A percentile compares a stretch with the other conserved stretches of the same genome.
phyloP scores from a whole-genome alignment of 1,284 basidiomycete species.

The Leccinum huronense region DNA sequence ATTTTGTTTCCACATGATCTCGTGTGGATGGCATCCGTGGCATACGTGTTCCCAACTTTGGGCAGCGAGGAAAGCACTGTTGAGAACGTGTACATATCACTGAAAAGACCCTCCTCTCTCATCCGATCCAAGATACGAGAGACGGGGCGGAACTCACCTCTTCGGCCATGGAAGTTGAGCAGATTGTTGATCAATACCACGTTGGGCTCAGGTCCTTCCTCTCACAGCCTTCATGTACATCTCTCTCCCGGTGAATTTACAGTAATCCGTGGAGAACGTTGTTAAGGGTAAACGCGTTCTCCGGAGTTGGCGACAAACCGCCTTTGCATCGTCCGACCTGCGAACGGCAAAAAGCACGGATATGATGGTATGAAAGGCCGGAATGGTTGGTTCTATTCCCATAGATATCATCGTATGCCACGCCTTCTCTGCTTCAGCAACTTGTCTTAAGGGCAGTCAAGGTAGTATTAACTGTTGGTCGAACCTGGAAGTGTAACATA shows the following conservation, averaged over 20 bases:
- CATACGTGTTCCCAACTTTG: slow-evolving; percentile 63
- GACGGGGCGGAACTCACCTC: slow-evolving; percentile 58
- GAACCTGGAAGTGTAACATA: slow-evolving; percentile 48
- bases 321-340: slow-evolving; percentile 41
- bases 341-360: slow-evolving; percentile 50
- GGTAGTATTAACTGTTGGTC: slow-evolving; percentile 45
- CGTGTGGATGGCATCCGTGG: slow-evolving; percentile 57
- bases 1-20: slow-evolving; percentile 69
- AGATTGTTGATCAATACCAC: slow-evolving; percentile 78
- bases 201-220: slow-evolving; percentile 60
- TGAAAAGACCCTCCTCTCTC: slow-evolving; percentile 49
- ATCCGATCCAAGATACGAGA: slow-evolving; percentile 57
- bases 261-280: slow-evolving; percentile 68
- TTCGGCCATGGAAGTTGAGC: slow-evolving; percentile 61
- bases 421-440: slow-evolving; percentile 47
- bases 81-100: slow-evolving; percentile 80
- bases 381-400: slow-evolving; percentile 50
- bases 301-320: slow-evolving; percentile 17
- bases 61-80: slow-evolving; percentile 74
- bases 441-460: slow-evolving; percentile 60
- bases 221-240: slow-evolving; percentile 48
- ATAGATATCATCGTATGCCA: slow-evolving; percentile 61
- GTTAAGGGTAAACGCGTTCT: slow-evolving; percentile 47
- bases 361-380: slow-evolving; percentile 63
- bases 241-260: slow-evolving; percentile 38